A percentile compares a stretch with the other conserved stretches of the same genome.
Evolutionary conservation across 1,284 basidiomycete species (phyloP).

Genomic region (Marasmius oreades): DNA sequence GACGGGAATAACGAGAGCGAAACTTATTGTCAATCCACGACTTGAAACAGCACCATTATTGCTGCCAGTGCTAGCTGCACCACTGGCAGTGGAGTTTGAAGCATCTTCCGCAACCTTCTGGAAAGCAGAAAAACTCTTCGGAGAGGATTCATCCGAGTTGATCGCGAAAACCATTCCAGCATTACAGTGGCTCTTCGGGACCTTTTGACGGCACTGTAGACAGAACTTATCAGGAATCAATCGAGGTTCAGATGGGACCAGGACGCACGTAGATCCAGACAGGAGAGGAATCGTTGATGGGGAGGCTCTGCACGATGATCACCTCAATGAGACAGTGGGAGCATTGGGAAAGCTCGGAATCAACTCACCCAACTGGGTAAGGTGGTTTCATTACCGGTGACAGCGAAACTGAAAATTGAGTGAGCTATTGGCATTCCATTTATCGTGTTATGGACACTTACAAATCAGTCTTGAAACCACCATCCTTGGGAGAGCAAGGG

Average conservation of each 20-base stretch:
- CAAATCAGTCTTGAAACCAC: constrained; percentile 43
- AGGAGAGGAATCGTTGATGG: constrained; percentile 38
- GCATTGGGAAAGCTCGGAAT: background rate
- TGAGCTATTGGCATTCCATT: background rate
- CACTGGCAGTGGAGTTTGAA: background rate
- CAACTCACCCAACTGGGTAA: constrained; percentile 28
- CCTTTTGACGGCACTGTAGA: constrained; percentile 26
- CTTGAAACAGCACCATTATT: background rate
- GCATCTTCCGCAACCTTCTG: constrained; percentile 29
- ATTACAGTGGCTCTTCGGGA: constrained; percentile 21
- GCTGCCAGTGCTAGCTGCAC: constrained; percentile 1
- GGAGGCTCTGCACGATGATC: constrained; percentile 23
- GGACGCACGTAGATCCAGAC: constrained; percentile 16
- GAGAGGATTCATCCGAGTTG: constrained; percentile 25
- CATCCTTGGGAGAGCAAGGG: constrained; percentile 10
- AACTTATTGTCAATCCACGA: background rate
- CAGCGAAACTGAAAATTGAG: constrained; percentile 32
- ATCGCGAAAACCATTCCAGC: constrained; percentile 31
- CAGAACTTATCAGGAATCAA: constrained; percentile 20
- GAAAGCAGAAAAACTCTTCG: constrained; percentile 43
- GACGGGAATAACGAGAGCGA: background rate
- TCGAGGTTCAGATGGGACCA: background rate
- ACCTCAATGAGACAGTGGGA: background rate
- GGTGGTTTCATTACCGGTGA: constrained; percentile 21
- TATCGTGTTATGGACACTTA: constrained; percentile 16